Evolutionary conservation across 2,329 filamentous ascomycete genomes (phyloP).

Genomic region (Alternaria sp.): DNA sequence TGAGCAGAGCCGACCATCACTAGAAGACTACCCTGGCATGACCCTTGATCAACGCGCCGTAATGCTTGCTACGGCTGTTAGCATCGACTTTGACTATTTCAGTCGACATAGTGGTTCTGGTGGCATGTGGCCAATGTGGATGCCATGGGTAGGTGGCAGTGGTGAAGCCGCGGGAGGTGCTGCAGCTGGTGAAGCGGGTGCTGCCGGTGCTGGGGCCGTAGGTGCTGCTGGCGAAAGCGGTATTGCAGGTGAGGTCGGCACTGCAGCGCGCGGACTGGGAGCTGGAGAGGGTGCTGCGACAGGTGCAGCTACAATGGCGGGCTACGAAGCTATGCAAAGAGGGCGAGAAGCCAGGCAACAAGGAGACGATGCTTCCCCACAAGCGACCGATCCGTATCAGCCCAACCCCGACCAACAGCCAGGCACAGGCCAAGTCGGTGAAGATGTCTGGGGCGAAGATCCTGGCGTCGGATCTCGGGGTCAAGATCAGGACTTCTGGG

Average conservation of each 20-base stretch:
- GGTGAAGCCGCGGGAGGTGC: slow-evolving; percentile 44
- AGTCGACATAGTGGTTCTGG: slow-evolving; percentile 62
- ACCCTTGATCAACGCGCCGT: slow-evolving; percentile 70
- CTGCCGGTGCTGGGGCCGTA: slow-evolving; percentile 46
- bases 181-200: slow-evolving; percentile 50
- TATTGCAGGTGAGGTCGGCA: slow-evolving; percentile 57
- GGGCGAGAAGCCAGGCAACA: slow-evolving; percentile 46
- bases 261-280: slow-evolving; percentile 49
- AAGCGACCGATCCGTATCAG: slow-evolving; percentile 31
- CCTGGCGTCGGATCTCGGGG: slow-evolving; percentile 30
- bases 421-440: slow-evolving; percentile 18
- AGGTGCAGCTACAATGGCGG: slow-evolving; percentile 66
- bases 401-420: slow-evolving; percentile 28
- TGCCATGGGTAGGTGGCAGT: slow-evolving; percentile 55
- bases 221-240: slow-evolving; percentile 53
- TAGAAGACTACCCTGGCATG: slow-evolving; percentile 57
- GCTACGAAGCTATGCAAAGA: slow-evolving; percentile 68
- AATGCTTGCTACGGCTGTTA: slow-evolving; percentile 71
- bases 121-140: slow-evolving; percentile 56
- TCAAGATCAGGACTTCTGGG: slow-evolving; percentile 39
- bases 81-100: slow-evolving; percentile 72
- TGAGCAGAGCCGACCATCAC: slow-evolving; percentile 22
- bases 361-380: slow-evolving; percentile 35
- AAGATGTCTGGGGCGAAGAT: slow-evolving; percentile 42
- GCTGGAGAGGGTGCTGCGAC: slow-evolving; percentile 54